A percentile compares a stretch with the other conserved stretches of the same genome.
These are phyloP conservation scores for Tilletia setariae DNA, from an alignment of 1,284 basidiomycete genomes.

Conservation along the genomic window DNA sequence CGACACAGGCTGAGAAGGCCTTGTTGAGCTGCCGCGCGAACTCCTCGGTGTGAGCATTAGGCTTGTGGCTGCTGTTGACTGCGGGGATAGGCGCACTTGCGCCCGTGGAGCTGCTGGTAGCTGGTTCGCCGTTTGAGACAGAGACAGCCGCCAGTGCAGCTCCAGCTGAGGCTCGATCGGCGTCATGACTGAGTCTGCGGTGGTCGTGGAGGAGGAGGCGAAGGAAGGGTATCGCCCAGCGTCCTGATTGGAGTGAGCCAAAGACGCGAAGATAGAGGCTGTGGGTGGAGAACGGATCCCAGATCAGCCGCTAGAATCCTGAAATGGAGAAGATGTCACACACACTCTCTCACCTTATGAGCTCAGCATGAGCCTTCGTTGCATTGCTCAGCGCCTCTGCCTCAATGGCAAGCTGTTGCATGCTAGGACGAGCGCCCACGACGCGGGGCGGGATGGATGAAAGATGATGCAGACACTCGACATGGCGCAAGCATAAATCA, in stretches of 20 bases:
- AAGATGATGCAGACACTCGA: constrained; percentile 29
- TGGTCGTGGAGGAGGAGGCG: constrained; percentile 40
- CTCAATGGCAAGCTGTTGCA: constrained; percentile 12
- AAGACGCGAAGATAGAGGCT: constrained; percentile 41
- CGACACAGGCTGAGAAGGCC: constrained; percentile 85
- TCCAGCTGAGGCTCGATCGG: constrained; percentile 25
- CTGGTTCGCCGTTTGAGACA: constrained; percentile 4
- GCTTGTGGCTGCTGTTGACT: constrained; percentile 12
- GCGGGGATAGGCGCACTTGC: neutral
- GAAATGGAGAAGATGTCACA: neutral
- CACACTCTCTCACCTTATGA: constrained; percentile 1
- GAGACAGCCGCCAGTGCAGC: neutral
- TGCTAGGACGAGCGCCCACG: neutral
- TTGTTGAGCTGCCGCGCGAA: constrained; percentile 86
- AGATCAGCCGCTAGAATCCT: neutral
- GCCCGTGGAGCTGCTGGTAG: neutral
- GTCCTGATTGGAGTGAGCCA: constrained; percentile 33
- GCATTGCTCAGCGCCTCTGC: constrained; percentile 14
- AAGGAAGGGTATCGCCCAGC: constrained; percentile 45
- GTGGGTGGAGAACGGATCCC: constrained; percentile 8
- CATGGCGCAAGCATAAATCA: constrained; percentile 37
- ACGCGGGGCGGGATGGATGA: constrained; percentile 9
- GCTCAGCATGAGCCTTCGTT: neutral
- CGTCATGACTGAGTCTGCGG: constrained; percentile 36
- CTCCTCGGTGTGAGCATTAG: constrained; percentile 71